Evolutionary conservation across 2,329 filamentous ascomycete genomes (phyloP), one percentile per base, ranked within the genome.

Genomic region (Clonostachys sp.): DNA sequence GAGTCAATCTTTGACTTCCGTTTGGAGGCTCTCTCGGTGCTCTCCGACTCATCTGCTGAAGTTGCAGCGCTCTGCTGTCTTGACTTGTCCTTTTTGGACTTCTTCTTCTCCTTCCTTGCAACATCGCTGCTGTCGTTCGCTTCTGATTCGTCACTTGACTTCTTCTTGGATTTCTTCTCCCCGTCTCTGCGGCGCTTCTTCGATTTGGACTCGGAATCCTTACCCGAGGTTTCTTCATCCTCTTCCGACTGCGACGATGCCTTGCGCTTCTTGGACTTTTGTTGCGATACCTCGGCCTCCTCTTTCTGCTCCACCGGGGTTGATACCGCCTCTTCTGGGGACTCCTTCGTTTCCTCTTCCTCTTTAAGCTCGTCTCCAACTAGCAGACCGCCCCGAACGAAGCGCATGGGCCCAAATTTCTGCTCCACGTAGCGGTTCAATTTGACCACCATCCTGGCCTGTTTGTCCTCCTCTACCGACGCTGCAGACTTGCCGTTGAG

Each of bases 401-500:
- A 99, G 44, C 84, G 81, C 75, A 96, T 89, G 10, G 80, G 75
- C 1, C 91, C 91, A 70, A 84, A 91, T 65, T 84, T 89, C 58
- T 80, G 77, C 55, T 86, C 83, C 47, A 89, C 78, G 61, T 91
- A 95, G 42, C 84, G 72, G 52, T 82, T 83, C 58, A 89, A 78
- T 71, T 87, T 87, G 40, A 87, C 69, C 57, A 89, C 83, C 48
- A 87, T 79, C 55, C 84, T 75, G 42, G 78, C 77, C 58, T 81
- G 77, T 61, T 84, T 80, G 57, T 94, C 86, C 58, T 83, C 78
- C 64, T 86, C 78, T 35, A 94, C 71, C 44, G 83, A 78, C n/a
- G 73, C 80, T 44, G 92, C 86, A 18, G 80, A 84, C 65, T 90
- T 94, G 45, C 92, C 94, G 65, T 99, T 99, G 48, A 99, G 70